These are phyloP conservation scores for Apocynum venetum DNA, from an alignment of 257 asterid genomes.

Conservation along the genomic window DNA sequence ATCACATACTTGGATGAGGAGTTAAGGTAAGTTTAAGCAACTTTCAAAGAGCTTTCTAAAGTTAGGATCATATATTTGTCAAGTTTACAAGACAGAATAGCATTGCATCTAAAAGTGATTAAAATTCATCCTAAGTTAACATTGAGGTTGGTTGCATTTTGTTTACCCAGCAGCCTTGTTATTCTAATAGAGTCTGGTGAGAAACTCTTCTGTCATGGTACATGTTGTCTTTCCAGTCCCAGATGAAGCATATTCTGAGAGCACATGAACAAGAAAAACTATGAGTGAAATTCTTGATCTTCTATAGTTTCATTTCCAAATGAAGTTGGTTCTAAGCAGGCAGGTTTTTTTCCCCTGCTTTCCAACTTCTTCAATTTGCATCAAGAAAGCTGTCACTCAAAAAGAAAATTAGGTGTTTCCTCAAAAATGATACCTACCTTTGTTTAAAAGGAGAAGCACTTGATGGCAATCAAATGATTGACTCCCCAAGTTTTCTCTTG, in stretches of 20 bases:
- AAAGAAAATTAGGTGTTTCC: no score
- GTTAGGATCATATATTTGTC: neutral
- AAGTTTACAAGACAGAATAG: neutral
- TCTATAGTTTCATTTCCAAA: no score
- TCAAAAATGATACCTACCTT: no score
- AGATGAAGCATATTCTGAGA: neutral
- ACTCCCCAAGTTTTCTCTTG: neutral
- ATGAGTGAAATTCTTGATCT: neutral
- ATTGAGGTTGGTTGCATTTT: neutral
- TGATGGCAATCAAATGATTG: no score
- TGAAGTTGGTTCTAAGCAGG: no score
- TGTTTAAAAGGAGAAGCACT: no score
- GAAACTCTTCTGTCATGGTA: neutral
- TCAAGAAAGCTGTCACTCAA: neutral
- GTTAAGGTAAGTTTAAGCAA: slow-evolving; percentile 34
- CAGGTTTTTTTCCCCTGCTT: no score
- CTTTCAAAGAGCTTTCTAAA: neutral
- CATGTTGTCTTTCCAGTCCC: neutral
- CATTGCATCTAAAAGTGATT: neutral
- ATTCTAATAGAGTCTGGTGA: neutral
- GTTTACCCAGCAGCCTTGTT: neutral
- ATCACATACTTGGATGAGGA: slow-evolving; percentile 61
- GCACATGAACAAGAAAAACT: neutral
- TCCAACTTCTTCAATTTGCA: neutral
- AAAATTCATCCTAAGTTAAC: neutral